Evolutionary conservation across 2,329 filamentous ascomycete genomes (phyloP), one percentile per base, ranked within the genome.

Genomic region (Arthrinium puccinioides): DNA sequence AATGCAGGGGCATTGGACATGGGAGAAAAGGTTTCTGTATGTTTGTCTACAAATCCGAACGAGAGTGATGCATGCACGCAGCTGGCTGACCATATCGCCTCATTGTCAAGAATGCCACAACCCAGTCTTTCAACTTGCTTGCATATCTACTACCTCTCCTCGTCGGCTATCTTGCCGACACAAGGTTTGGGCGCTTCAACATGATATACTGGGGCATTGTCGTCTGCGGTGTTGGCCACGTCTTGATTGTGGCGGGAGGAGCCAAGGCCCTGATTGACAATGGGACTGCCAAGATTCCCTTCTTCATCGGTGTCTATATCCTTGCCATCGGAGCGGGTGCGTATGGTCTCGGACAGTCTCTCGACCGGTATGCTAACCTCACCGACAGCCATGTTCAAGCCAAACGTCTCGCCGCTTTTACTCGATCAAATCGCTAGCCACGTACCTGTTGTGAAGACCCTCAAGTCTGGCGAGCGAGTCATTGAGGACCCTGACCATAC

Each of bases 171-270:
- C 49, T 82, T 9, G 79, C 83, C 28, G 84, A 89, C 56, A 70
- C 81, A 39, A 79, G 76, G 47, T 73, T 74, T 30, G 84, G 84
- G 40, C 80, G 82, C 43, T 88, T 80, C 63, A 70, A 70, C 47
- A 82, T 84, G 26, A 87, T 88, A 50, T 76, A 80, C 57, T 74
- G 74, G 52, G 82, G 83, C 44, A 77, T 84, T n/a, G 61, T 61
- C 3, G 68, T 84, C 25, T 82, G 82, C 37, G 75, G 83, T 55
- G 34, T 83, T 20, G 82, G 81, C 9, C 80, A 87, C 48, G 55
- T 77, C 13, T 72, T 88, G 37, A 68, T 88, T 37, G 71, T 85
- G 41, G 65, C 73, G 14, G 79, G 80, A 2, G 79, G 67, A 20
- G 56, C 66, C 16, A 65, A 61, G 41, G 42, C 53, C 6, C 60